These are phyloP conservation scores for Dictyostelium firmibasis DNA, from an alignment of 78 protist species.

Conservation along the genomic window DNA sequence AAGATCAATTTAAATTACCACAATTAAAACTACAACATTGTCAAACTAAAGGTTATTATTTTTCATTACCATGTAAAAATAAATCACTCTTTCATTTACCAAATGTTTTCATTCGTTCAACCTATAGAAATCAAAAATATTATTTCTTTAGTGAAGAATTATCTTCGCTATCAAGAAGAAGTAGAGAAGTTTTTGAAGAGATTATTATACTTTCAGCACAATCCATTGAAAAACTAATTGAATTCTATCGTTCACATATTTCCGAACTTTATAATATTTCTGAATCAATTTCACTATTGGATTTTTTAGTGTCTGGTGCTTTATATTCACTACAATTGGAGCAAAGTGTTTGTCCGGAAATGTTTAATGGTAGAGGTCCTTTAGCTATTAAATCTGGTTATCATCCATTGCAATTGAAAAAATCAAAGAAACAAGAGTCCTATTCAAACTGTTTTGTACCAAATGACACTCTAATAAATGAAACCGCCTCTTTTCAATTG, in stretches of 20 bases:
- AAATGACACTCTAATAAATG: conserved; percentile 62
- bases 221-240: conserved; percentile 1
- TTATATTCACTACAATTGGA: neutral
- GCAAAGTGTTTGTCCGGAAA: conserved; percentile 43
- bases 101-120: neutral
- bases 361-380: conserved; percentile 45
- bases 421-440: neutral
- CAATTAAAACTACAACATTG: conserved; percentile 20
- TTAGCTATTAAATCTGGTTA: conserved; percentile 67
- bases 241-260: conserved; percentile 9
- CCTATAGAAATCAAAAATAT: conserved; percentile 4
- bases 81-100: conserved; percentile 50
- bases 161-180: conserved; percentile 33
- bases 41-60: conserved; percentile 19
- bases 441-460: neutral
- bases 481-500: conserved; percentile 66
- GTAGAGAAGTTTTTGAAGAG: conserved; percentile 67
- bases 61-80: conserved; percentile 36
- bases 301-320: conserved; percentile 10
- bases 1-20: conserved; percentile 39
- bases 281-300: conserved; percentile 53
- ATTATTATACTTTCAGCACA: conserved; percentile 8
- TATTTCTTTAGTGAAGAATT: conserved; percentile 23
- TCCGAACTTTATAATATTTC: conserved; percentile 40
- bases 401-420: conserved; percentile 52